Conservation (phyloP, 2,329 filamentous ascomycete species). For the Alternaria brassicae region DNA sequence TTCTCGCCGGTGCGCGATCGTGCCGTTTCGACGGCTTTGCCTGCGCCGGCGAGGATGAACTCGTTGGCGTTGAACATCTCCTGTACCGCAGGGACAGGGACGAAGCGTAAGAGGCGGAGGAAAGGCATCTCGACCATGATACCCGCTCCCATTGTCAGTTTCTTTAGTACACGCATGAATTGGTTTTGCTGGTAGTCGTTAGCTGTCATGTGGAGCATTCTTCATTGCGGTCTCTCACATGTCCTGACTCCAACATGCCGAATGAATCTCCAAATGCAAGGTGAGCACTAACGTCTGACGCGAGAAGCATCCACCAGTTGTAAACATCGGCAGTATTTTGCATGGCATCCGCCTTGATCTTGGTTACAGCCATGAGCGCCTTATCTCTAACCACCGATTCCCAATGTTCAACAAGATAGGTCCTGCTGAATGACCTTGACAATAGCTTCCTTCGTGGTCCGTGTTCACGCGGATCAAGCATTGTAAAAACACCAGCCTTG, state of each 20-base stretch:
- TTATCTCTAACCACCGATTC: conserved; percentile 46
- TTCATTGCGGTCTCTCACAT: conserved; percentile 28
- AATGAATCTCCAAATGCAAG: conserved; percentile 52
- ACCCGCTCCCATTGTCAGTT: conserved; percentile 45
- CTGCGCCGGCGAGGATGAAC: conserved; percentile 40
- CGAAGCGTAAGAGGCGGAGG: conserved; percentile 42
- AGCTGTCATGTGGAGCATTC: not conserved
- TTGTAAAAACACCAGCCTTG: conserved; percentile 47
- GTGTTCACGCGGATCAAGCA: conserved; percentile 47
- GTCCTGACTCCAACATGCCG: conserved; percentile 48
- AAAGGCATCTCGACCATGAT: conserved; percentile 49
- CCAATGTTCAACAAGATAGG: conserved; percentile 48
- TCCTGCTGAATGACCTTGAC: conserved; percentile 47
- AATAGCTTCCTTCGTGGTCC: conserved; percentile 46
- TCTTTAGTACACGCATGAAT: conserved; percentile 48
- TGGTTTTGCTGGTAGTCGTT: conserved; percentile 35
- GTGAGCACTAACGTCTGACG: conserved; percentile 48
- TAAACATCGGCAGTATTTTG: conserved; percentile 43
- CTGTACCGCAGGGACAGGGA: conserved; percentile 39
- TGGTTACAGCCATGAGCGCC: conserved; percentile 40
- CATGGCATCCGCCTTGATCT: conserved; percentile 38
- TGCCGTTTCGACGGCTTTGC: conserved; percentile 42
- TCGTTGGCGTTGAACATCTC: conserved; percentile 48
- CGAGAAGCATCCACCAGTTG: conserved; percentile 51
- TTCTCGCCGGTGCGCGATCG: conserved; percentile 38